phyloP scores from a whole-genome alignment of 495 filamentous ascomycete genomes.

The Podospora australis region DNA sequence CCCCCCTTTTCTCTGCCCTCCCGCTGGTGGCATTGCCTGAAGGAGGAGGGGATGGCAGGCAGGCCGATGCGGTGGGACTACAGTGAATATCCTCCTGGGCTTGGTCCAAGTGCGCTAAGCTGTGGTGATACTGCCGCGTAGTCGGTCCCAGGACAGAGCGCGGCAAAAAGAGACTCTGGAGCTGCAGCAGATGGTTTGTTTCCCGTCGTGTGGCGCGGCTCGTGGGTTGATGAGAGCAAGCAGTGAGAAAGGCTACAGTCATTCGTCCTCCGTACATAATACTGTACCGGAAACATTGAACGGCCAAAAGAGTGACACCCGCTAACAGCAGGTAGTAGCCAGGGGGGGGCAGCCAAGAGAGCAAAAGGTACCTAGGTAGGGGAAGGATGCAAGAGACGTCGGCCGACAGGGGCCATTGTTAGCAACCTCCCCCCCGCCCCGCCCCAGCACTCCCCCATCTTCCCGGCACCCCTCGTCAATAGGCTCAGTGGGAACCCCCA shows the following conservation, averaged over 20 bases:
- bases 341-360: background rate
- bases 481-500: background rate
- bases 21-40: constrained; percentile 1
- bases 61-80: background rate
- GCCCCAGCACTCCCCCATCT: no score
- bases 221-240: background rate
- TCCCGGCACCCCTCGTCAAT: background rate
- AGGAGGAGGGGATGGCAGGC: background rate
- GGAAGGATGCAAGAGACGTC: background rate
- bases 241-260: background rate
- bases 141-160: no score
- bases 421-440: background rate
- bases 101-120: no score
- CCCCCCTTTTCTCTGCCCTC: background rate
- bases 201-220: background rate
- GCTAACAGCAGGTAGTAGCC: no score
- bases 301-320: no score
- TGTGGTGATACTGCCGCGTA: no score
- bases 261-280: background rate
- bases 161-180: background rate
- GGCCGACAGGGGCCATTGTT: background rate
- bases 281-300: no score
- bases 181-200: background rate
- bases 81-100: background rate
- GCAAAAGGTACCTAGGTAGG: background rate